Conservation (phyloP, 768 basidiomycete genomes). For the Suillus hirtellus region DNA sequence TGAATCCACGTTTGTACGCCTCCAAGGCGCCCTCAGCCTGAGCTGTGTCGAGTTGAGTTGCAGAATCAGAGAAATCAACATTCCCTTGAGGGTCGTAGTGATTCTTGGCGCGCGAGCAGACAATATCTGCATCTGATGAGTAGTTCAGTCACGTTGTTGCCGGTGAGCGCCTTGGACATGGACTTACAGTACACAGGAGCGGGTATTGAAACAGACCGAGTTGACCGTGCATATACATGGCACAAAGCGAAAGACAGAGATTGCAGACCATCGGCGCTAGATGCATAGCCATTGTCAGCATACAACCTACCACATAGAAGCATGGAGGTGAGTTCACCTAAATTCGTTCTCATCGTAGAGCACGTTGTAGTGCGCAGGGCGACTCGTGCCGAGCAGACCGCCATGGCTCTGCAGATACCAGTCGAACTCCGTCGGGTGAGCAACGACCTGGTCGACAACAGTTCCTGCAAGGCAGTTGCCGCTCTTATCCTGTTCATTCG, state of each 20-base stretch:
- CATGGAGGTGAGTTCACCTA: slow-evolving; percentile 40
- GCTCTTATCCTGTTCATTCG: slow-evolving; percentile 55
- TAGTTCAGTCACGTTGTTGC: slow-evolving; percentile 2
- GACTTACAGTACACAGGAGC: slow-evolving; percentile 78
- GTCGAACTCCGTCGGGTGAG: slow-evolving; percentile 73
- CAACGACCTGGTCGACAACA: slow-evolving; percentile 70
- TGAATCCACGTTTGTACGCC: slow-evolving; percentile 54
- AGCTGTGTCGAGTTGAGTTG: slow-evolving; percentile 45
- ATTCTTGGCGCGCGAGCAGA: slow-evolving; percentile 77
- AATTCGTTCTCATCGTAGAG: slow-evolving; percentile 57
- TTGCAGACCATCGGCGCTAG: slow-evolving; percentile 68
- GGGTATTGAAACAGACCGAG: slow-evolving; percentile 80
- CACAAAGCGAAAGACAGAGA: slow-evolving; percentile 72
- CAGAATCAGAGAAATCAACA: slow-evolving; percentile 60
- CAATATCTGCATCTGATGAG: slow-evolving; percentile 67
- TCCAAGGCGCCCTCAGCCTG: slow-evolving; percentile 45
- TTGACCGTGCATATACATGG: slow-evolving; percentile 79
- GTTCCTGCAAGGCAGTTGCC: slow-evolving; percentile 80
- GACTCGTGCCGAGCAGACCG: slow-evolving; percentile 75
- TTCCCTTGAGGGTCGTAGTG: slow-evolving; percentile 69
- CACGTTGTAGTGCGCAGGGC: slow-evolving; percentile 57
- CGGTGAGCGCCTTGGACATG: neutral
- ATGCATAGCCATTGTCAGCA: slow-evolving; percentile 14
- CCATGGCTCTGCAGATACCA: slow-evolving; percentile 80
- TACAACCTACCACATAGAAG: neutral